Conservation (phyloP, 192 early-diverging fungal genomes). For the Gigaspora rosea region DNA sequence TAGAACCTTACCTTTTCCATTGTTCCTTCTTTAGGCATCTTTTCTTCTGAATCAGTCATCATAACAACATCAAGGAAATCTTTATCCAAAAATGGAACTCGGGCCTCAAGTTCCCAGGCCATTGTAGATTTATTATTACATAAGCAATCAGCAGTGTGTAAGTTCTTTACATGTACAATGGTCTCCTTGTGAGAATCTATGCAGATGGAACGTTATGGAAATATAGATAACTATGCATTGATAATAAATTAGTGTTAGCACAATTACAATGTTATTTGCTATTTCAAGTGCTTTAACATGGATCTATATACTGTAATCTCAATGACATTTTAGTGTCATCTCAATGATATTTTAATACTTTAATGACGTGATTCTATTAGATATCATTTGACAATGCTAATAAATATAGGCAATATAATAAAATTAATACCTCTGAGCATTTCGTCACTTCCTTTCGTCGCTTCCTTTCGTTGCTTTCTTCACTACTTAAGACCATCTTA, state of each 20-base stretch:
- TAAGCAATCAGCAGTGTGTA: slow-evolving; percentile 94
- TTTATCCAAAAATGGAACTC: slow-evolving; percentile 97
- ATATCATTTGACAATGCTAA: neutral
- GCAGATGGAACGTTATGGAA: slow-evolving; percentile 90
- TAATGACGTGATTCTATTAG: neutral
- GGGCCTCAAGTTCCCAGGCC: slow-evolving; percentile 99
- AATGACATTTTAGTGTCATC: too few species aligned
- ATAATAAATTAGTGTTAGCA: too few species aligned
- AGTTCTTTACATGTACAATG: slow-evolving; percentile 91
- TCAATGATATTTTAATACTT: too few species aligned
- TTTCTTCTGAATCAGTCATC: slow-evolving; percentile 81
- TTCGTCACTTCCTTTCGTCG: slow-evolving; percentile 86
- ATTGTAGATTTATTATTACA: slow-evolving; percentile 99
- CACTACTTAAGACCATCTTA: slow-evolving; percentile 98
- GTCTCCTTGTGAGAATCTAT: slow-evolving; percentile 87
- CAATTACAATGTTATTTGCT: too few species aligned
- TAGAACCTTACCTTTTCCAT: slow-evolving; percentile 74
- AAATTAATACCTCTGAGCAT: slow-evolving; percentile 69
- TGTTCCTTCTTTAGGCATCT: slow-evolving; percentile 71
- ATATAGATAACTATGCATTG: slow-evolving; percentile 78
- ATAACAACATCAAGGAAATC: slow-evolving; percentile 92
- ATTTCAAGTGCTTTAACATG: too few species aligned
- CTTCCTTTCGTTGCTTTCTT: slow-evolving; percentile 58
- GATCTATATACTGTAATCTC: too few species aligned
- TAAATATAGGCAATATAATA: neutral